Evolutionary conservation across 176 grass and related monocot species (phyloP), one percentile per base, ranked within the genome.

Genomic region (Rhynchospora breviuscula): DNA sequence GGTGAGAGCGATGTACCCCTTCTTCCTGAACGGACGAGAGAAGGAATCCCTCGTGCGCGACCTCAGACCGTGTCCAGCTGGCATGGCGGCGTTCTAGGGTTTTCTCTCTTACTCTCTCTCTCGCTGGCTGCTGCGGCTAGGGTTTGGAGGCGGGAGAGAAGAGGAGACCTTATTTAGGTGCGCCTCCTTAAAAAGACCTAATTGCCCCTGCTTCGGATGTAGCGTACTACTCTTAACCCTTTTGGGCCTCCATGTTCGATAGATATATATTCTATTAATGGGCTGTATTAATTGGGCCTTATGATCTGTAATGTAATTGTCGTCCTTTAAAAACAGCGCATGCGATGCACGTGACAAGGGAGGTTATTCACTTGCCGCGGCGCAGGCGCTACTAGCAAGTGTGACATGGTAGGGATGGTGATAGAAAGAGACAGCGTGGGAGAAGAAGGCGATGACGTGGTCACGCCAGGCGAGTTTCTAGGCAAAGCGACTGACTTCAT

Each of bases 391-490:
- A 29, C 26, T 29, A 29, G 12, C 17, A 18, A 56, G 8, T 33
- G 2, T 81, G 18, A 18, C 69, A 91, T 85, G 92, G 90, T 85
- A 51, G 92, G 83, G 63, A 88, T 85, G 81, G 88, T 85, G 60
- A 90, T 91, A 74, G 83, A 76, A 48, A 79, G 81, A 66, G 88
- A 87, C 63, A 89, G 86, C 63, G 87, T 68, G 79, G 89, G 76
- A 71, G 86, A 85, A 35, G 85, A 56, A 81, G 10, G 54, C 15
- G 60, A 79, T 43, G 80, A 73, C 3, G 82, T 91, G 1, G 87
- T 98, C 76, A 91, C 92, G 15, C 95, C 95, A 1, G 95, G 95
- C 14, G 91, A 98, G 64, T 80, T 93, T 43, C 86, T 98, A 0
- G 92, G 92, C n/a, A 79, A 82, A 63, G 81, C 83, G 2, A 59